Percentiles rank a stretch among this genome's conserved stretches.
These are phyloP conservation scores for Silene coronaria DNA, from an alignment of 179 eudicot genomes.

Conservation along the genomic window DNA sequence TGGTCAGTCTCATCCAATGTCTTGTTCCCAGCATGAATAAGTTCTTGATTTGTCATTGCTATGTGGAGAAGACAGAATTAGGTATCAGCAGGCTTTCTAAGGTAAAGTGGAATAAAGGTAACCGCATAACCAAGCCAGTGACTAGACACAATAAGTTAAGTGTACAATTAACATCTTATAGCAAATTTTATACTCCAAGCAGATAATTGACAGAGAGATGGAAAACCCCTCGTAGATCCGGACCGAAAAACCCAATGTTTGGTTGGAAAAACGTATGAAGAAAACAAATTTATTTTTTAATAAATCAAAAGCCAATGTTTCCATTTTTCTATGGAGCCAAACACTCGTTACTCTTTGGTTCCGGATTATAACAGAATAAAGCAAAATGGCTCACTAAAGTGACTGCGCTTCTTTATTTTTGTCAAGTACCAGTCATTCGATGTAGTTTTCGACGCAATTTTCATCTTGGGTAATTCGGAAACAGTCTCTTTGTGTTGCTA, in stretches of 20 bases:
- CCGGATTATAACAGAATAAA: no score
- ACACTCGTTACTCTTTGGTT: no score
- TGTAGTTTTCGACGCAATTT: no score
- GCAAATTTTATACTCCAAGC: background rate
- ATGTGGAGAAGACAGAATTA: slow-evolving; percentile 19
- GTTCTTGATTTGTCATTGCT: slow-evolving; percentile 97
- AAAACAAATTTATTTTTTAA: background rate
- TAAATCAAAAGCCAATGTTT: background rate
- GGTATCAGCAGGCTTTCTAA: slow-evolving; percentile 4
- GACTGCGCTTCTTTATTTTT: no score
- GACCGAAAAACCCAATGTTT: background rate
- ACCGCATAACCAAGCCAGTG: background rate
- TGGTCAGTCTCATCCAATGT: slow-evolving; percentile 97
- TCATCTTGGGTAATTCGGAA: no score
- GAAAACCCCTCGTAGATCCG: background rate
- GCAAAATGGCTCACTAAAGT: no score
- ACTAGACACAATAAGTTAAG: background rate
- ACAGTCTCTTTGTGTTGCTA: no score
- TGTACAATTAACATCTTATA: background rate
- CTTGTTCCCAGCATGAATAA: slow-evolving; percentile 65
- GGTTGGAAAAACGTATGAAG: background rate
- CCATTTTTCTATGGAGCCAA: no score
- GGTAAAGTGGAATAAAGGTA: background rate
- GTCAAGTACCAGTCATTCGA: no score
- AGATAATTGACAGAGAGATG: background rate